Base-by-base conservation (phyloP, 2,329 filamentous ascomycete species). In the Diplocarpon mali region DNA sequence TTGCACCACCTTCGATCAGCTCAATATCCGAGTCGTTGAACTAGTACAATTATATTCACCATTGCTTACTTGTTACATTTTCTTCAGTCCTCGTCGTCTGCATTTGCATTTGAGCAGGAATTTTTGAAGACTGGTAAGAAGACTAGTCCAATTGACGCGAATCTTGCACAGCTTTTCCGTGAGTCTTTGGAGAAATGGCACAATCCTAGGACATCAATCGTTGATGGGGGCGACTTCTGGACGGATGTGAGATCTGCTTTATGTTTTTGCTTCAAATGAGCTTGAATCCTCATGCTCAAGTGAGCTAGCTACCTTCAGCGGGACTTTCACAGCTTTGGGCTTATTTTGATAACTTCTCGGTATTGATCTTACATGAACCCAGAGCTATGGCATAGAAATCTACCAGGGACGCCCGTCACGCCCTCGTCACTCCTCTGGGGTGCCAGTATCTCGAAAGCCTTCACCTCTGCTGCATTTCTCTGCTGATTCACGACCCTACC, bases 361-460 rank as follows among this genome's bases (percentile, higher is more conserved):
- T 9, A 20, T 17, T 4, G 13, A 1, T 28, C 40, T 37, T 11
- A 42, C 32, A 28, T 20, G 2, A 15, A 16, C 10, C 11, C 27
- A 69, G 67, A 64, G 64, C 28, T 62, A 66, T 49, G 59, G 69
- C 49, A 48, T 67, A 52, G 54, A 63, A 41, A 46, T 48, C n/a
- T 57, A 65, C 4, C 67, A 4, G 60, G 57, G 5, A 64, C 59
- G 0, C 58, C 62, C 0, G 66, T 67, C 8, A 70, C 64, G 0
- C 56, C 68, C 1, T 61, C 70, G 27, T 77, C 73, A 0, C 62
- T 78, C 2, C 78, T 72, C 61, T 73, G 71, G 46, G 66, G 65
- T 2, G 76, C 68, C 2, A 76, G 72, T 35, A 76, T 68, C 1
- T 75, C 72, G 15, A 80, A 80, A 55, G 69, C 72, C 2, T 67